phyloP scores from a whole-genome alignment of 148 eudicot genomes.

The Rheum nobile region DNA sequence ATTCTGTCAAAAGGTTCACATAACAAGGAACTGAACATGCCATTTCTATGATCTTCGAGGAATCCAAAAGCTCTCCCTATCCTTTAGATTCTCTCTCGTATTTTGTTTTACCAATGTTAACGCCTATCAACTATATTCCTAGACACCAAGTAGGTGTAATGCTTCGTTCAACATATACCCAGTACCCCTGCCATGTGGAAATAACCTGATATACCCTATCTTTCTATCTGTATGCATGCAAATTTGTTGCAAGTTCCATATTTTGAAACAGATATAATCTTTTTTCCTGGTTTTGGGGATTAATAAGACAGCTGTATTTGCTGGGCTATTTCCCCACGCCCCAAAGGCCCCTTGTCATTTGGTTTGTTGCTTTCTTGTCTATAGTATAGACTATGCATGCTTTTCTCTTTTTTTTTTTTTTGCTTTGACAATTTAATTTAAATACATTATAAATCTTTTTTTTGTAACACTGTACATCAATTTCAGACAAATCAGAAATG shows the following conservation, averaged over 20 bases:
- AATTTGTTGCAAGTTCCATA: neutral
- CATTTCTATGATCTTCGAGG: neutral
- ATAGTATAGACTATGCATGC: neutral
- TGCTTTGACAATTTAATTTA: neutral
- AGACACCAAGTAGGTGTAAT: neutral
- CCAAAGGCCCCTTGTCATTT: neutral
- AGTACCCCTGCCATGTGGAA: neutral
- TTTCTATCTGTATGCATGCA: neutral
- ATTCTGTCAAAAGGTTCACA: neutral
- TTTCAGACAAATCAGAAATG: neutral
- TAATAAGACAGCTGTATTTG: neutral
- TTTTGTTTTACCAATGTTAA: too few species aligned
- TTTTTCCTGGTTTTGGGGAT: too few species aligned
- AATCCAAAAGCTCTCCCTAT: neutral
- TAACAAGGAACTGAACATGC: neutral
- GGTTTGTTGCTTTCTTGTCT: neutral
- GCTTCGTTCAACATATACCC: neutral
- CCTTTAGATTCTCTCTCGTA: neutral
- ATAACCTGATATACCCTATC: neutral
- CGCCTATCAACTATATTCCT: neutral
- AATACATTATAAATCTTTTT: too few species aligned
- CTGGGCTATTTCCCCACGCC: too few species aligned
- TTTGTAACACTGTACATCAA: neutral
- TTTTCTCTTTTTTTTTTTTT: too few species aligned
- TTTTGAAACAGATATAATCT: too few species aligned